Percentiles rank a stretch among this genome's conserved stretches.
These are phyloP conservation scores for Gossypium davidsonii DNA, from an alignment of 441 rosid species.

Conservation along the genomic window DNA sequence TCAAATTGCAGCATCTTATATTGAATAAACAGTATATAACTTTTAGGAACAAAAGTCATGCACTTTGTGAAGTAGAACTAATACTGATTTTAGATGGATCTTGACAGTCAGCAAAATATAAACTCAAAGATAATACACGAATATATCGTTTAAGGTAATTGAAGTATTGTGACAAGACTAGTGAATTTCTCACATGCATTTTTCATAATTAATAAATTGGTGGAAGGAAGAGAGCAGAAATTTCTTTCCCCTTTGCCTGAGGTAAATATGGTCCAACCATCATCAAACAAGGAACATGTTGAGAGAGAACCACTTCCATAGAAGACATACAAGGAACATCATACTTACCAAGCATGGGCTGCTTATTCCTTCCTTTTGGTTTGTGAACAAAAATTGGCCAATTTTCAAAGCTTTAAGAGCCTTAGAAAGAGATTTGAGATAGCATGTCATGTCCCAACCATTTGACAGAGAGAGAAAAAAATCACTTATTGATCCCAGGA, in stretches of 20 bases:
- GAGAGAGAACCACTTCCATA: not conserved
- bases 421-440: conserved; percentile 95
- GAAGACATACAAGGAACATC: conserved; percentile 6
- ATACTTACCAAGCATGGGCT: conserved; percentile 75
- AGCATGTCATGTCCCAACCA: conserved; percentile 97
- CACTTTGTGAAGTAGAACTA: not conserved
- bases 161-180: not conserved
- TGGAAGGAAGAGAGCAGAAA: not conserved
- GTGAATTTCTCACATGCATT: not conserved
- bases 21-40: not conserved
- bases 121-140: not conserved
- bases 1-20: not conserved
- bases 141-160: not conserved
- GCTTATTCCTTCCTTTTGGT: conserved; percentile 81
- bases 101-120: not conserved
- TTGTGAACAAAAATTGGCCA: conserved; percentile 52
- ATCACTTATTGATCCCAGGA: conserved; percentile 94
- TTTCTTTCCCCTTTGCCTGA: not conserved
- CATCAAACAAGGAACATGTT: not conserved
- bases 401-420: conserved; percentile 79
- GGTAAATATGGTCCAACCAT: not conserved
- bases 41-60: not conserved
- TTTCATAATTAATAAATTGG: not conserved
- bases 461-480: conserved; percentile 95
- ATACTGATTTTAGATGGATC: not conserved